Percentiles rank a stretch among this genome's conserved stretches.
These are phyloP conservation scores for Aspergillus alliaceus DNA, from an alignment of 2,329 filamentous ascomycete species.

Conservation along the genomic window DNA sequence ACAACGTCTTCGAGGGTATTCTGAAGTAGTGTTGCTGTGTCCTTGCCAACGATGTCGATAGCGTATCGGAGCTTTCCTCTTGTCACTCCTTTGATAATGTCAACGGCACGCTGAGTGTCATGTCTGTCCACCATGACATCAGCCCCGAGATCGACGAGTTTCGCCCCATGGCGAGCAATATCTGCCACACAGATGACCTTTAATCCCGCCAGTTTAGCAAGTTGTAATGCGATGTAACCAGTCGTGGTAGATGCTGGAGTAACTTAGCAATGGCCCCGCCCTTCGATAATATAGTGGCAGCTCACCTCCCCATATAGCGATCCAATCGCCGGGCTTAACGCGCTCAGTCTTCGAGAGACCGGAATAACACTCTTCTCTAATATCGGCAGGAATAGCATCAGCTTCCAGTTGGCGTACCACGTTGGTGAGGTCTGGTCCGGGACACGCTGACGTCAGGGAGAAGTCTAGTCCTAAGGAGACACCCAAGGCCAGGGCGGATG, in stretches of 20 bases:
- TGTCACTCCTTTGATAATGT: constrained; percentile 62
- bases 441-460: constrained; percentile 30
- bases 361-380: constrained; percentile 62
- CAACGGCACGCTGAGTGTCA: constrained; percentile 63
- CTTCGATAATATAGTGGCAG: background rate
- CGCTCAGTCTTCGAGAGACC: constrained; percentile 55
- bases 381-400: constrained; percentile 58
- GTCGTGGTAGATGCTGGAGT: constrained; percentile 65
- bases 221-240: constrained; percentile 65
- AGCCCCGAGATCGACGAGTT: constrained; percentile 54
- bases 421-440: constrained; percentile 60
- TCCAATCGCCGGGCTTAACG: constrained; percentile 63
- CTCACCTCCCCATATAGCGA: constrained; percentile 71
- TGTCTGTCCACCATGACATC: constrained; percentile 70
- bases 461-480: constrained; percentile 72
- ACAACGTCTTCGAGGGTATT: constrained; percentile 45
- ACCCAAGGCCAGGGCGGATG: constrained; percentile 65
- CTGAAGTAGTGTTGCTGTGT: constrained; percentile 61
- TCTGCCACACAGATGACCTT: constrained; percentile 68
- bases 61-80: constrained; percentile 62
- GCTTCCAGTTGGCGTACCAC: constrained; percentile 51
- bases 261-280: constrained; percentile 4
- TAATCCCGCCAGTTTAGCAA: constrained; percentile 66
- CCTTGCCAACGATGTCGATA: constrained; percentile 66
- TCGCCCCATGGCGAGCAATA: constrained; percentile 63